A percentile compares a stretch with the other conserved stretches of the same genome.
phyloP scores from a whole-genome alignment of 441 rosid genomes.

The Eutrema salsugineum region DNA sequence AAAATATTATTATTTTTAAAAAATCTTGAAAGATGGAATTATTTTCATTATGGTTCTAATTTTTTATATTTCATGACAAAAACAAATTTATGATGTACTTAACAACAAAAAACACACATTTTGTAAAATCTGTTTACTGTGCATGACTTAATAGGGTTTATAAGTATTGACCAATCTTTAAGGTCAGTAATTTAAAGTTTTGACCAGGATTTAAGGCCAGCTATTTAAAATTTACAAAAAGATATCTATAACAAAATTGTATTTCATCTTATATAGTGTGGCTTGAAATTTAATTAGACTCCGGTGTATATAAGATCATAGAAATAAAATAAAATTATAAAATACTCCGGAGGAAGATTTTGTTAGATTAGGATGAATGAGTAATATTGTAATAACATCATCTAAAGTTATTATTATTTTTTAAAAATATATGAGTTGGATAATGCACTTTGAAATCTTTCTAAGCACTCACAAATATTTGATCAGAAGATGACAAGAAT shows the following conservation, averaged over 20 bases:
- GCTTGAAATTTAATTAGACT: neutral
- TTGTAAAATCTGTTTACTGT: neutral
- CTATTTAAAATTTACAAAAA: neutral
- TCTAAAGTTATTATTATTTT: neutral
- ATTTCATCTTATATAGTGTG: neutral
- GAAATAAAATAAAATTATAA: neutral
- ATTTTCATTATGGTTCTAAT: neutral
- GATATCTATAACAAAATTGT: neutral
- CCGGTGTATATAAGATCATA: too few relatives aligned
- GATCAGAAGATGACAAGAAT: neutral
- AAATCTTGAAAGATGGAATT: too few relatives aligned
- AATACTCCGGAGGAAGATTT: too few relatives aligned
- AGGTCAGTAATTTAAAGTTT: neutral
- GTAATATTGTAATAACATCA: neutral
- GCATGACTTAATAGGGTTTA: neutral
- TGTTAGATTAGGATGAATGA: too few relatives aligned
- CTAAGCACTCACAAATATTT: neutral
- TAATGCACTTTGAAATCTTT: neutral
- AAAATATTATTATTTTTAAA: too few relatives aligned
- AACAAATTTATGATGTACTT: neutral
- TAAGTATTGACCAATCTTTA: neutral
- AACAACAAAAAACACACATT: too few relatives aligned
- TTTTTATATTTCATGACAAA: neutral
- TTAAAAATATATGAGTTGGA: neutral
- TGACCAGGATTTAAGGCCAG: neutral